A percentile compares a stretch with the other conserved stretches of the same genome.
Evolutionary conservation across 1,284 basidiomycete species (phyloP).

Genomic region (Naganishia sp.): DNA sequence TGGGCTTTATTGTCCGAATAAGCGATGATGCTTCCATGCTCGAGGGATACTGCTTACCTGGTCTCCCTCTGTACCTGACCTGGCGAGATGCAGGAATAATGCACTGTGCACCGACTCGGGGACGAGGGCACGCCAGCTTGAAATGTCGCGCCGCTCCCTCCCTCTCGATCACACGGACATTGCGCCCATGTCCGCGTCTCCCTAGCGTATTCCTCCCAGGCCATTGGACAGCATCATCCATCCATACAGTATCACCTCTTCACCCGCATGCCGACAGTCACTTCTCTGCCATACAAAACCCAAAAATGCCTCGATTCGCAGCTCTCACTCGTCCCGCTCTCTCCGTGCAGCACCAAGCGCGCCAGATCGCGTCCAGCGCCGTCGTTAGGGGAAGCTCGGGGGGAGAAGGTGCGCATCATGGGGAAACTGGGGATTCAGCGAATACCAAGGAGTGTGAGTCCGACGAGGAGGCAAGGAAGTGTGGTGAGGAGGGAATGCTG

Average conservation of each 20-base stretch:
- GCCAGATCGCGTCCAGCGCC: conserved; percentile 13
- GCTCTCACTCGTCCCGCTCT: neutral
- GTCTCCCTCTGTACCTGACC: too few species aligned
- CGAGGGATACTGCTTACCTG: too few species aligned
- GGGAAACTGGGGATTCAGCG: conserved; percentile 6
- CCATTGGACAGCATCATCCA: conserved; percentile 7
- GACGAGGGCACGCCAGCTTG: too few species aligned
- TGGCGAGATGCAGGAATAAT: neutral
- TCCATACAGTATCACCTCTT: neutral
- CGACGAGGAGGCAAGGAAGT: too few species aligned
- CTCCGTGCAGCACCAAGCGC: conserved; percentile 1
- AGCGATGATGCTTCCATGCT: too few species aligned
- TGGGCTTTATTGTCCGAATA: too few species aligned
- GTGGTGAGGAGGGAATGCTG: too few species aligned
- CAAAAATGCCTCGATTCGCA: conserved; percentile 10
- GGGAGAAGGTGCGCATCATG: conserved; percentile 4
- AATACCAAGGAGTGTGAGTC: conserved; percentile 14
- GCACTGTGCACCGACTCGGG: too few species aligned
- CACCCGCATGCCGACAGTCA: neutral
- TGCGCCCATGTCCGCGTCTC: neutral
- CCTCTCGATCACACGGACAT: neutral
- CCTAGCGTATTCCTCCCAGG: conserved; percentile 1
- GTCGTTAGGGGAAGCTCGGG: conserved; percentile 7
- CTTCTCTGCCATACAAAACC: too few species aligned
- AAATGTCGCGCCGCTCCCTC: neutral